phyloP scores from a whole-genome alignment of 306 rosid species.

The Arachis stenosperma region DNA sequence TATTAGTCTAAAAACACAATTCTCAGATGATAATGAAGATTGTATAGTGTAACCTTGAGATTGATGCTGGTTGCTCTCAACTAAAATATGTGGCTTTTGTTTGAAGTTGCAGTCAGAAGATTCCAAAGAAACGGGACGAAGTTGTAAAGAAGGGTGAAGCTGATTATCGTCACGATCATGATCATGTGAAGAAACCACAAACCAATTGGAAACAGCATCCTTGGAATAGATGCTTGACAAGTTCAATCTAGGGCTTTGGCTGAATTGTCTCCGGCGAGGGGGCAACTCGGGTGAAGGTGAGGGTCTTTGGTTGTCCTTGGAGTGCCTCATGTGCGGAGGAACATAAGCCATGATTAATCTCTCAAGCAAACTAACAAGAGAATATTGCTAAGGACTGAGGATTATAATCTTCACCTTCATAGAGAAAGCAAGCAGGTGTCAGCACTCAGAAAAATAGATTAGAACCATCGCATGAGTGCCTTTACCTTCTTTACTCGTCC shows the following conservation, averaged over 20 bases:
- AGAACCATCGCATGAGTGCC: background rate
- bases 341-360: constrained; percentile 53
- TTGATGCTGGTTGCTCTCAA: constrained; percentile 2
- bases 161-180: background rate
- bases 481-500: no score
- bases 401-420: background rate
- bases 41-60: constrained; percentile 27
- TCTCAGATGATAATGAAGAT: no score
- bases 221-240: constrained; percentile 29
- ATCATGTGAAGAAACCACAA: constrained; percentile 42
- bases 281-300: constrained; percentile 46
- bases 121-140: constrained; percentile 38
- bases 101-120: constrained; percentile 9
- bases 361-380: background rate
- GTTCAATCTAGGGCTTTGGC: background rate
- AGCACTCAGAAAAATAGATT: background rate
- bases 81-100: constrained; percentile 42
- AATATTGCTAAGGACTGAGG: background rate
- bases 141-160: constrained; percentile 39
- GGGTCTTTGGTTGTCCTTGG: constrained; percentile 30
- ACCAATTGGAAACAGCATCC: constrained; percentile 37
- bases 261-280: constrained; percentile 35
- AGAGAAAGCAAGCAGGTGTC: background rate
- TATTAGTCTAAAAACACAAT: background rate
- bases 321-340: constrained; percentile 60